These are phyloP conservation scores for Hordeum vulgare DNA, from an alignment of 176 grass and related monocot genomes.

Conservation along the genomic window MorexV3_pseudomolecules_assembly NC_058521.1:594379052-594379551, in stretches of 20 bases:
- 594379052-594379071: too few relatives aligned
- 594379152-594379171: not conserved
- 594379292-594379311: not conserved
- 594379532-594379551: not conserved
- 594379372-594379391: not conserved
- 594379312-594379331: not conserved
- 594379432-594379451: not conserved
- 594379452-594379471: not conserved
- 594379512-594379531: not conserved
- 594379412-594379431: not conserved
- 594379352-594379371: constrained; percentile 18
- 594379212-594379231: constrained; percentile 12
- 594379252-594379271: not conserved
- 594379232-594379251: not conserved
- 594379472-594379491: not conserved
- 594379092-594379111: not conserved
- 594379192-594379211: not conserved
- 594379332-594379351: constrained; percentile 14
- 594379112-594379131: not conserved
- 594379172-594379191: constrained; percentile 8
- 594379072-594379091: not conserved
- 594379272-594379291: not conserved
- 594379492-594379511: not conserved
- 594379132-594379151: not conserved
- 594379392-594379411: not conserved